These are phyloP conservation scores for Pseudocercospora crystallina DNA, from an alignment of 2,329 filamentous ascomycete species.

Conservation along the genomic window DNA sequence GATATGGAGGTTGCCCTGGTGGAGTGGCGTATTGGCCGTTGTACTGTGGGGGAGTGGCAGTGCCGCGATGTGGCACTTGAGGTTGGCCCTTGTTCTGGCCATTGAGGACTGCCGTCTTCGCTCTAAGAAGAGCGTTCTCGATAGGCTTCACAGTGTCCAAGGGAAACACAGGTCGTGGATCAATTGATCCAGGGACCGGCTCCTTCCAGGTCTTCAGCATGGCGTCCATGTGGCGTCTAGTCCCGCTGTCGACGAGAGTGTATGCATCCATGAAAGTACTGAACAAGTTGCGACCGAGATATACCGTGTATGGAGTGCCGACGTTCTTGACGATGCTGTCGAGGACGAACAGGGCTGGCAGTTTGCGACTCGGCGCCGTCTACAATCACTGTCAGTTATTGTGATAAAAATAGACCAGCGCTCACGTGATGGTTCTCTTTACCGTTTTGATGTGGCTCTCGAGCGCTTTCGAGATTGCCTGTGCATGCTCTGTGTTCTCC, in stretches of 20 bases:
- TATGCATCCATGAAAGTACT: slow-evolving; percentile 97
- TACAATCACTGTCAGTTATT: slow-evolving; percentile 50
- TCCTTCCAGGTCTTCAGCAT: slow-evolving; percentile 99
- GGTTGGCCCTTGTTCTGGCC: slow-evolving; percentile 59
- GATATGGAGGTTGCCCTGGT: slow-evolving; percentile 33
- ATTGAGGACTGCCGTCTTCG: slow-evolving; percentile 55
- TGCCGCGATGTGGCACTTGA: slow-evolving; percentile 64
- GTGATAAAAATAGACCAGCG: slow-evolving; percentile 7
- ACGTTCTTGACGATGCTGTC: slow-evolving; percentile 99
- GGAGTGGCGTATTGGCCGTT: slow-evolving; percentile 44
- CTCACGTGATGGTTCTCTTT: slow-evolving; percentile 49
- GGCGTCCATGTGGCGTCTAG: slow-evolving; percentile 89
- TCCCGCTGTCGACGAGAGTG: slow-evolving; percentile 77
- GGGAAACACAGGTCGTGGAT: slow-evolving; percentile 88
- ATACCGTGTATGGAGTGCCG: slow-evolving; percentile 93
- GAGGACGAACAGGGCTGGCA: slow-evolving; percentile 94
- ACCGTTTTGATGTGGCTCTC: slow-evolving; percentile 94
- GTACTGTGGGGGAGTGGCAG: slow-evolving; percentile 67
- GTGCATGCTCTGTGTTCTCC: slow-evolving; percentile 93
- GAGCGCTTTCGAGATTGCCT: slow-evolving; percentile 85
- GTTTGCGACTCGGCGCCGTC: slow-evolving; percentile 83
- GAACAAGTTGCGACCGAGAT: slow-evolving; percentile 88
- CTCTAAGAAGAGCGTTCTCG: slow-evolving; percentile 90
- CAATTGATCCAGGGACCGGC: slow-evolving; percentile 88
- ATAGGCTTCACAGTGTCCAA: slow-evolving; percentile 84